These are phyloP conservation scores for Westerdykella ornata DNA, from an alignment of 2,329 filamentous ascomycete species.

Conservation along the genomic window DNA sequence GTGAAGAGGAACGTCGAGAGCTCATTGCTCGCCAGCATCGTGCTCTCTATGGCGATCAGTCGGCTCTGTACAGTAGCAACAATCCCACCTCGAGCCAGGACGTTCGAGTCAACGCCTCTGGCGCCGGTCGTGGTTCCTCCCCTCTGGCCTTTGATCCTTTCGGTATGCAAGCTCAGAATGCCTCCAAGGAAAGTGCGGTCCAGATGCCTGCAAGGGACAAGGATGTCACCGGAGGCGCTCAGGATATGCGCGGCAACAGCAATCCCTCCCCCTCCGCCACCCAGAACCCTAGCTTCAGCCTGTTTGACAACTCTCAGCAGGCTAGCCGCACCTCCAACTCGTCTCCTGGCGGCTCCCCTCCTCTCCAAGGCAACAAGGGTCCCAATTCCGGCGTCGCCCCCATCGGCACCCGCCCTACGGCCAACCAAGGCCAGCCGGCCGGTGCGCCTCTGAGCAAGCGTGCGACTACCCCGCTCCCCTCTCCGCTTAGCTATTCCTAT, in stretches of 20 bases:
- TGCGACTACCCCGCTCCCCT: constrained; percentile 84
- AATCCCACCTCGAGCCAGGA: constrained; percentile 62
- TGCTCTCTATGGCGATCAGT: constrained; percentile 76
- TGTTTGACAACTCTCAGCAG: constrained; percentile 53
- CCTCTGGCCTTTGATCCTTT: constrained; percentile 73
- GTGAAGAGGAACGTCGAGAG: constrained; percentile 91
- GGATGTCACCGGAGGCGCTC: constrained; percentile 43
- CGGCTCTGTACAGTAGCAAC: constrained; percentile 59
- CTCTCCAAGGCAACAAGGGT: constrained; percentile 57
- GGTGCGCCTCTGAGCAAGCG: constrained; percentile 66
- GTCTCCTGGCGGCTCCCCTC: constrained; percentile 76
- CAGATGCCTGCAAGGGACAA: constrained; percentile 47
- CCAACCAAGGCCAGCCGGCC: constrained; percentile 49
- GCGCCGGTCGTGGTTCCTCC: constrained; percentile 63
- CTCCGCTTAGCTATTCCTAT: constrained; percentile 64
- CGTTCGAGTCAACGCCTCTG: constrained; percentile 53
- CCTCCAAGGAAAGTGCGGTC: constrained; percentile 47
- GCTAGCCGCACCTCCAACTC: constrained; percentile 75
- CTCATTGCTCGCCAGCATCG: constrained; percentile 93
- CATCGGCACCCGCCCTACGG: constrained; percentile 80
- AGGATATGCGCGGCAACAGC: constrained; percentile 69
- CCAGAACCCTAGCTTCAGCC: constrained; percentile 44
- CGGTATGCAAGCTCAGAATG: constrained; percentile 47
- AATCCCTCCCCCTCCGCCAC: constrained; percentile 75
- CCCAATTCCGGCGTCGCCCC: constrained; percentile 68